Conservation (phyloP, 2,329 filamentous ascomycete species). For the Calonectria leucothoes region DNA sequence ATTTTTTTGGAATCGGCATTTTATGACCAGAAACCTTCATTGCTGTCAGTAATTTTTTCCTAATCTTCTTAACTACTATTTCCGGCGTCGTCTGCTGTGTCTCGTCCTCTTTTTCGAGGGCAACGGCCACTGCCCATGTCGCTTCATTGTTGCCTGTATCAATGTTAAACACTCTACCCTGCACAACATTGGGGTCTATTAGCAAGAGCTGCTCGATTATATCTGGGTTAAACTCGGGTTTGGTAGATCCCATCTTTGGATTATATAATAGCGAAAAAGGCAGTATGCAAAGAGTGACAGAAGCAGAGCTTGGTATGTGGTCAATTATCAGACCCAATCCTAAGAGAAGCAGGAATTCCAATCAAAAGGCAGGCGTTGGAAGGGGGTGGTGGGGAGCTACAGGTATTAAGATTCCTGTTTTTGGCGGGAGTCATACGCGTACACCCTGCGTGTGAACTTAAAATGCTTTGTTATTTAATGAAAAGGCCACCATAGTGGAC, state of each 20-base stretch:
- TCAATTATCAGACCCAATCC: not conserved
- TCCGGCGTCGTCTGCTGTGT: not conserved
- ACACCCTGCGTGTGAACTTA: not conserved
- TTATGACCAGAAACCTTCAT: not conserved
- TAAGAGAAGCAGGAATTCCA: not conserved
- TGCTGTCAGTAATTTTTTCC: conserved; percentile 1
- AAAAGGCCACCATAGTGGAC: not conserved
- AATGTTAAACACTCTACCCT: conserved; percentile 3
- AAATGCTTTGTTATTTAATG: not conserved
- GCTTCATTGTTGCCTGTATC: not conserved
- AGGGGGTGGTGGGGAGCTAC: not conserved
- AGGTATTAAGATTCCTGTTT: not conserved
- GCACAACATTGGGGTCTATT: not conserved
- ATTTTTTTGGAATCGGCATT: conserved; percentile 1
- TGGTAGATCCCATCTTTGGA: not conserved
- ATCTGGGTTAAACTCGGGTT: not conserved
- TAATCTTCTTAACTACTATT: not conserved
- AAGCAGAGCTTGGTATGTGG: not conserved
- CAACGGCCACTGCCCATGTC: conserved; percentile 2
- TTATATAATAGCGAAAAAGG: not conserved
- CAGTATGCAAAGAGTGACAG: not conserved
- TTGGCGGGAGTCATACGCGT: not conserved
- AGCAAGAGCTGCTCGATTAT: conserved; percentile 12
- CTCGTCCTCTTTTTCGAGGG: not conserved
- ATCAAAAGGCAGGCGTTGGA: not conserved